Base-by-base conservation (phyloP, 441 rosid species). In the Mallotus repandus region DNA sequence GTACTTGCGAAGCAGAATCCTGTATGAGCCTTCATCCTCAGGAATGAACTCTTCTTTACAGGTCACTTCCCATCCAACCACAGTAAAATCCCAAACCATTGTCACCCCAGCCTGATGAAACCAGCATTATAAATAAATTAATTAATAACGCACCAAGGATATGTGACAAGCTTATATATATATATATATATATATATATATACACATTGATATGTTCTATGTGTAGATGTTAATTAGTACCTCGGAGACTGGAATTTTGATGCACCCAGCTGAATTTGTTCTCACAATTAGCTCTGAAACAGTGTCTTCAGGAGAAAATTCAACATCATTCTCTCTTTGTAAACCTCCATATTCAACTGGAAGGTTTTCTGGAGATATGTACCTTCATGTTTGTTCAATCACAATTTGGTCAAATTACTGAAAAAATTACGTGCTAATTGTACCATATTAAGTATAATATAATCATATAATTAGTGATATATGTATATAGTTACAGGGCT, bases 1-100 rank as follows among this genome's bases (percentile, higher is more conserved):
- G 5, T 77, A 76, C 4, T 53, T 74, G 9, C 71, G 64, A 2
- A 89, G 74, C 76, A 81, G 43, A 57, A 86, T 82, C 13, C 14
- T 75, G 79, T 87, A 89, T 0, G 90, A 87, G 7, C 94, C 88
- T 65, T 89, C 94, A 60, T 87, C 90, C 1, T 86, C 87, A 2
- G 89, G 93, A 38, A 86, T 61, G 85, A 89, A 87, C 78, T 84
- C 83, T 63, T 89, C 90, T 79, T 75, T 86, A 68, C 78, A 86
- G 2, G 58, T 13, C 58, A 85, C 86, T 5, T 86, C 87, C 89
- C 89, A 82, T 78, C 88, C 90, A 16, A 85, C 84, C 71, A 85
- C 87, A 0, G 87, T 82, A 19, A 83, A 66, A 55, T 89, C 91
- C 94, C 90, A 87, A 0, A 73, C 57, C 43, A 87, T 25, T 7